Conservation (phyloP, 148 eudicot species). For the Cornus suecica region DNA sequence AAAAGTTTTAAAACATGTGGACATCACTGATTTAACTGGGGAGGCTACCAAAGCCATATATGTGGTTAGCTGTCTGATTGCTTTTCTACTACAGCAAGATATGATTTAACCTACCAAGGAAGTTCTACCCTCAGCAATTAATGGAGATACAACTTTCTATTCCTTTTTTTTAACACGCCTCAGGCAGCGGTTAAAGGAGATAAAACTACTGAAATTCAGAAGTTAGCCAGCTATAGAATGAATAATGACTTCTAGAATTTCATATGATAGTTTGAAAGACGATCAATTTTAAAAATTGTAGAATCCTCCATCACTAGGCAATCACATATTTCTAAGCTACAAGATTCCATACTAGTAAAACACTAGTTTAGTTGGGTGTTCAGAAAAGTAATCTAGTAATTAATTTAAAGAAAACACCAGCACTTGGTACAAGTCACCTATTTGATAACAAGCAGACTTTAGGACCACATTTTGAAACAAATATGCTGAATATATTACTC, state of each 20-base stretch:
- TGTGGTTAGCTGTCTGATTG: background rate
- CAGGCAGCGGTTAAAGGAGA: background rate
- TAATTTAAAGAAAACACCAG: background rate
- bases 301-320: background rate
- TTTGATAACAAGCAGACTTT: background rate
- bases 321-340: background rate
- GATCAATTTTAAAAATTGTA: background rate
- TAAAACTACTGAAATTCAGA: background rate
- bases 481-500: background rate
- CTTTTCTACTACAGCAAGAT: background rate
- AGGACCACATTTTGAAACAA: background rate
- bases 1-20: background rate
- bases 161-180: background rate
- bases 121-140: background rate
- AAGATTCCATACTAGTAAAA: background rate
- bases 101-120: background rate
- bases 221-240: background rate
- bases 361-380: background rate
- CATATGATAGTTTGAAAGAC: background rate
- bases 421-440: background rate
- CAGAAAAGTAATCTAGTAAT: background rate
- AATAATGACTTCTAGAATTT: background rate
- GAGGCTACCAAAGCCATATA: background rate
- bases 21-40: conserved; percentile 2
- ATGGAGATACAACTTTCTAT: background rate